Base-by-base conservation (phyloP, 441 rosid genomes). In the Aquilaria agallochum region DNA sequence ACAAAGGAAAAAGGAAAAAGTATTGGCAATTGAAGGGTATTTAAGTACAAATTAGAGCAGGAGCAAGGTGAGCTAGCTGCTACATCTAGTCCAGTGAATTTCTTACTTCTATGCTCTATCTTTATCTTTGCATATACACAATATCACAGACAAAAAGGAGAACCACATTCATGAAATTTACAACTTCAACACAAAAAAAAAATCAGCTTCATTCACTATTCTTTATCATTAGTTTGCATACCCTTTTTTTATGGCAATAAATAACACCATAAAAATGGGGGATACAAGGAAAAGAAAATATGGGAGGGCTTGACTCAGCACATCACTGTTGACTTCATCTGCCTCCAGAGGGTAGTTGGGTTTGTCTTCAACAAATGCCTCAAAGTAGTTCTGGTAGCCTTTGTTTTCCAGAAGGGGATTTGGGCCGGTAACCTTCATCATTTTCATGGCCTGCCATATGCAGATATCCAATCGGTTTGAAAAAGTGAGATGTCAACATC, bases 381-480 rank as follows among this genome's bases (percentile, higher is more conserved):
- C 95, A 32, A 90, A 86, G 69, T 78, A 92, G 74, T 84, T 65
- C 69, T 80, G 77, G 71, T 84, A 88, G 46, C 83, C 97, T 5
- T 72, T 67, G 74, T 71, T 71, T 56, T 50, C 66, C 14, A 78
- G 50, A 2, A 75, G 64, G 66, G 55, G 66, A 65, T 68, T 80
- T 34, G 92, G 79, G 34, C 81, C 81, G 7, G 73, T 74, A 15
- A 88, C 74, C 86, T 86, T 90, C 83, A 88, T 64, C 79, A 83
- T 77, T 69, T 84, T 89, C 96, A 88, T 88, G 65, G 97, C 98
- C 97, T 92, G 49, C 20, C 58, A 70, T 15, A 50, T 27, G 8
- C 42, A 44, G 27, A n/a, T 53, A 31, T 33, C 34, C 46, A 30
- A 36, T 42, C 20, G 46, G 59, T 36, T 60, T 55, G 31, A 31